Base-by-base conservation (phyloP, 768 basidiomycete species). In the Phaeolepiota aurea region DNA sequence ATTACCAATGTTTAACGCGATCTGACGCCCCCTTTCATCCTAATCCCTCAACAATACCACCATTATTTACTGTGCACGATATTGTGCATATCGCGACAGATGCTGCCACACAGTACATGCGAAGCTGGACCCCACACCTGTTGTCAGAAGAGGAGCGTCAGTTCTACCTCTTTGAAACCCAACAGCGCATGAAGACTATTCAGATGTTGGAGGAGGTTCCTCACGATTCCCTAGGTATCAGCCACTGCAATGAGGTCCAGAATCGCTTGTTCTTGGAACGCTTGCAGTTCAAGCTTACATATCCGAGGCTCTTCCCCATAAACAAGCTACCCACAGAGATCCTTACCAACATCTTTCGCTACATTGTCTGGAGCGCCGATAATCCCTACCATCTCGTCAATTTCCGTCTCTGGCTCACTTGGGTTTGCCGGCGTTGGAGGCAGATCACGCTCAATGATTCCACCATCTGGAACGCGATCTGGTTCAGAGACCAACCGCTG, bases 261-360 rank as follows among this genome's bases (percentile, higher is more conserved):
- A 7, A n/a, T 19, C 25, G 25, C 25, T 53, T 68, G 12, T 54
- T 61, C 41, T 35, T 62, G 45, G 59, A 63, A 23, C 62, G 63
- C 18, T 33, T 58, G n/a, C 48, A 57, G 14, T 66, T 63, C 38
- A 42, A 51, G 14, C 38, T 55, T 7, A 48, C 47, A 9, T 64
- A 68, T 37, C 49, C 47, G 30, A 56, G 63, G 16, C 59, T 62
- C 22, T 82, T 83, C 55, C 72, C 71, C 32, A 60, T 85, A 45
- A 74, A 72, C 56, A 67, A 77, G 22, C 66, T 86, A 3, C 85
- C 84, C 2, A 54, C 64, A 20, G 85, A 87, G 54, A 76, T 87
- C 41, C 59, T 86, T 44, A 60, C 57, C 58, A 69, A 75, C 44
- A 80, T 87, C 48, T 74, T 87, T 48, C 79, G 74, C 44, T 63